Conservation (phyloP, 805 yeast species). For the Saturnispora galanensis region DNA sequence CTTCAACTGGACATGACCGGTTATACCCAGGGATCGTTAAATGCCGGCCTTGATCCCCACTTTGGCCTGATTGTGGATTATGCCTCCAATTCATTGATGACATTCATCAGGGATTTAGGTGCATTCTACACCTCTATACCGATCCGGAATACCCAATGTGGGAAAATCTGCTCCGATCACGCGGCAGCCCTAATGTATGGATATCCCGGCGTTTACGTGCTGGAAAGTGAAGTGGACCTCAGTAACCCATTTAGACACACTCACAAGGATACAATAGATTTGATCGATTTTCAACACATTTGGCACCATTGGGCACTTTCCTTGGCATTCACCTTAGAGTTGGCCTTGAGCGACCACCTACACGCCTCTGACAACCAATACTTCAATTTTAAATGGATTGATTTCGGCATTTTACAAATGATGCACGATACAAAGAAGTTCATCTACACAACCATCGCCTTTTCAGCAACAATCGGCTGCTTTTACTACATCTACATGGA, state of each 20-base stretch:
- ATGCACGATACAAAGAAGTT: conserved; percentile 13
- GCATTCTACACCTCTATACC: conserved; percentile 56
- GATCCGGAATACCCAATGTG: conserved; percentile 69
- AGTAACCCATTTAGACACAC: conserved; percentile 69
- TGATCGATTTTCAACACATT: conserved; percentile 70
- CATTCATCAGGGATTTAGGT: conserved; percentile 53
- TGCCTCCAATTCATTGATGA: conserved; percentile 44
- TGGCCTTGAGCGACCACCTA: conserved; percentile 32
- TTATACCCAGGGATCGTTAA: conserved; percentile 42
- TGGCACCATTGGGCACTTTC: conserved; percentile 72
- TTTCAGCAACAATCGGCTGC: conserved; percentile 6
- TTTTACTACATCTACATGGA: conserved; percentile 6
- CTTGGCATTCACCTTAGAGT: conserved; percentile 63
- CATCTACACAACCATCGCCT: conserved; percentile 3
- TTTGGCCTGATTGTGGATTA: conserved; percentile 77
- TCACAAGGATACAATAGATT: conserved; percentile 69
- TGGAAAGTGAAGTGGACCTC: conserved; percentile 61
- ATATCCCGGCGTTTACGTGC: conserved; percentile 73
- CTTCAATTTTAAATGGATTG: conserved; percentile 12
- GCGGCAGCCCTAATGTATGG: conserved; percentile 78
- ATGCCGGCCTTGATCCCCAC: conserved; percentile 45
- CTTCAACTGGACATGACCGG: conserved; percentile 96
- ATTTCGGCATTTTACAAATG: conserved; percentile 11
- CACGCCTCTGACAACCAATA: background rate
- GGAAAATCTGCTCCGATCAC: conserved; percentile 92